A percentile compares a stretch with the other conserved stretches of the same genome.
Conservation (phyloP, 768 basidiomycete genomes). For the Rhodotorula babjevae region DNA sequence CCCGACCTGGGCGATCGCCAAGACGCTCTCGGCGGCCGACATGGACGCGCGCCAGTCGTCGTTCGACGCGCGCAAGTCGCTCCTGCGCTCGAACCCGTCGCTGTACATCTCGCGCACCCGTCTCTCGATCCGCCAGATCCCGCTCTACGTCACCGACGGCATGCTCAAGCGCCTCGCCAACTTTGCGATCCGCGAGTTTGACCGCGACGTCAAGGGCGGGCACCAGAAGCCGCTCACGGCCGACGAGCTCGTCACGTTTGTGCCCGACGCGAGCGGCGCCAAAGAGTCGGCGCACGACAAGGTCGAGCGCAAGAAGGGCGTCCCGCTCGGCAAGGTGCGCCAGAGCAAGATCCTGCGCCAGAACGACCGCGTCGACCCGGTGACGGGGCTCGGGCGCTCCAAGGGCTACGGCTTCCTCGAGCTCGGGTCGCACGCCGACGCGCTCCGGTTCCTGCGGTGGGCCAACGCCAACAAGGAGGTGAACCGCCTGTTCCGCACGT, state of each 20-base stretch:
- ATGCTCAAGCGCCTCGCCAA: conserved; percentile 80
- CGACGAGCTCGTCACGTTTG: conserved; percentile 62
- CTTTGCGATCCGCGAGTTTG: conserved; percentile 72
- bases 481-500: conserved; percentile 61
- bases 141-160: conserved; percentile 81
- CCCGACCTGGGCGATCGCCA: conserved; percentile 76
- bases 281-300: conserved; percentile 33
- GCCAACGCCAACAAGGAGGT: conserved; percentile 80
- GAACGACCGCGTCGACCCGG: conserved; percentile 76
- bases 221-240: conserved; percentile 58
- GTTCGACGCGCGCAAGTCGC: conserved; percentile 73
- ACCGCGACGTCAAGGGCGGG: conserved; percentile 66
- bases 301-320: conserved; percentile 48
- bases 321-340: conserved; percentile 58
- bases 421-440: conserved; percentile 79
- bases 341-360: conserved; percentile 92
- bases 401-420: conserved; percentile 96
- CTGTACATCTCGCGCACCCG: conserved; percentile 92
- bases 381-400: conserved; percentile 79
- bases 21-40: conserved; percentile 64
- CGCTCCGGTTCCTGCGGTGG: conserved; percentile 84
- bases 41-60: conserved; percentile 78
- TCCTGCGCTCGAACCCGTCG: conserved; percentile 86
- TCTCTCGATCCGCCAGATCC: conserved; percentile 87
- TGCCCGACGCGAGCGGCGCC: conserved; percentile 43